Base-by-base conservation (phyloP, 495 filamentous ascomycete genomes). In the Diplogelasinospora grovesii region DNA sequence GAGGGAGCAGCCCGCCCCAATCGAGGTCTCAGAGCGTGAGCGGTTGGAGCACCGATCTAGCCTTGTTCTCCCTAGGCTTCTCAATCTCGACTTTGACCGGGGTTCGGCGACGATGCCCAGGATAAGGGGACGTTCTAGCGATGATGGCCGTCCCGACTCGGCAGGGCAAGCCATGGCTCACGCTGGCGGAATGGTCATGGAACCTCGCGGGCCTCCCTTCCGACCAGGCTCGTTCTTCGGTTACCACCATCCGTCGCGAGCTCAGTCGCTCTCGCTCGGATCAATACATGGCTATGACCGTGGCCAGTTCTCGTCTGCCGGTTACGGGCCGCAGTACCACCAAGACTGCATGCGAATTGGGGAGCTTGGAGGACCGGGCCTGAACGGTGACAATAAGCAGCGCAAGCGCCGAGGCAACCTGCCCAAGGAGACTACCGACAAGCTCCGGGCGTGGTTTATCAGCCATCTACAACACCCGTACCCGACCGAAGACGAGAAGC, bases 401-500 rank as follows among this genome's bases (percentile, higher is more conserved):
- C 66, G 87, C 36, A 78, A 66, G 42, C 47, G 72, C 4, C 57
- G 88, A 28, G 88, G 88, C 3, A 95, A 95, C 49, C 64, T 95
- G 11, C 88, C 88, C 14, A 93, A 92, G 57, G 79, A 86, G 7
- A 82, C 85, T 0, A 94, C 88, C 0, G 82, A 86, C 59, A 80
- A 82, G 39, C 70, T 95, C 26, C 77, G 83, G n/a, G 65, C 71
- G 10, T 95, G 88, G 88, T 86, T 92, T 43, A 56, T 77, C 31
- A 73, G 73, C 15, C 86, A 94, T 62, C 59, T 89, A 4, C 68
- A 78, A 21, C 86, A 90, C 53, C 87, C 88, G 0, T 95, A 95
- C 53, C 88, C 88, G 5, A 88, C 78, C 22, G 88, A 95, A 54
- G 88, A 93, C 35, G 84, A 94, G 62, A 95, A 95, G 65, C 81